Evolutionary conservation across 768 basidiomycete genomes (phyloP), one percentile per base, ranked within the genome.

Genomic region (Saitozyma podzolica): DNA sequence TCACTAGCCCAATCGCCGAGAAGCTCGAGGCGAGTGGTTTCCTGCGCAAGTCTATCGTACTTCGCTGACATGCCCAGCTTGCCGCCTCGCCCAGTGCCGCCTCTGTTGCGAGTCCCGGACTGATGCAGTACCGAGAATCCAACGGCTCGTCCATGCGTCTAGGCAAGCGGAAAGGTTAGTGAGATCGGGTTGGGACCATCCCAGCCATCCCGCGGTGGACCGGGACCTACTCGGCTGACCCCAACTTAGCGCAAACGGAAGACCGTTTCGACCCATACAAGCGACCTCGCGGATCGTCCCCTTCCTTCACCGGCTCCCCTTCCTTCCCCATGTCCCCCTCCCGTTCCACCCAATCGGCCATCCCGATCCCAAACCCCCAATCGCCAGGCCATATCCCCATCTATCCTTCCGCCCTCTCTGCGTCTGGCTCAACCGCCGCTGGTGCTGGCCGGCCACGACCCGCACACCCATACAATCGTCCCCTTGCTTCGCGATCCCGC

Each of bases 211-310:
- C 39, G 20, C 40, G 9, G 14, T n/a, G 49, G 8, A 6, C 29
- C 7, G 8, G n/a, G 8, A 6, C 29, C 7, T 3, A 14, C 29
- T 5, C 2, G 5, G 29, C 5, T 29, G 29, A 29, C 29, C 29
- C 2, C 2, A 29, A 29, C 29, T 47, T 47, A 76, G 74, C 68
- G 2, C 69, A 72, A 70, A 62, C 43, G 6, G 74, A 76, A 16
- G 75, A 76, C 55, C 66, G 75, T 9, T 76, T 72, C 54, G 75
- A 76, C 61, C 75, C 72, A 11, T 76, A 76, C 60, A 76, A 76
- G 59, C 59, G 75, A 9, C 68, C 70, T 20, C 60, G 75, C 37
- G 75, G 70, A 6, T 59, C 72, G 1, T 76, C 75, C 8, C 75
- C 75, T 5, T 62, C 64, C 3, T 17, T 65, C 19, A 17, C 50